Evolutionary conservation across 2,329 filamentous ascomycete genomes (phyloP).

Genomic region (Fusarium annulatum): DNA sequence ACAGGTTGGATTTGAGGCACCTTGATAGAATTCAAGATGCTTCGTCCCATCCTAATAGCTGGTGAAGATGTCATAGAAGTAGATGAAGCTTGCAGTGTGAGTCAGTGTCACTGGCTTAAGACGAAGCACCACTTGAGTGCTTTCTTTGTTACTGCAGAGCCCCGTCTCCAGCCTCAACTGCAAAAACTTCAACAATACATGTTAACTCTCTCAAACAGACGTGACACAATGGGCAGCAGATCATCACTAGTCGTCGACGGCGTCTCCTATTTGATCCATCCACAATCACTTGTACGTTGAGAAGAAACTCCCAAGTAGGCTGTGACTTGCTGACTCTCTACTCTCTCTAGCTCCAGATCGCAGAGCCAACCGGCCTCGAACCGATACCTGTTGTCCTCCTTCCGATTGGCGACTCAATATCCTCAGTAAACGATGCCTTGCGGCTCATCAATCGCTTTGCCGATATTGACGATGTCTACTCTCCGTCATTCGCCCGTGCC

Average conservation of each 20-base stretch:
- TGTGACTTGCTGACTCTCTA: not conserved
- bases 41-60: too few species aligned
- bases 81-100: not conserved
- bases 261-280: not conserved
- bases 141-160: not conserved
- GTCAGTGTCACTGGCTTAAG: not conserved
- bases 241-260: not conserved
- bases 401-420: not conserved
- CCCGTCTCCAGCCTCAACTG: not conserved
- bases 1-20: not conserved
- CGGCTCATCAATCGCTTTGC: not conserved
- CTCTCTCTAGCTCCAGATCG: not conserved
- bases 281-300: not conserved
- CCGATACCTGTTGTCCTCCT: not conserved
- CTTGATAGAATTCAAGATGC: not conserved
- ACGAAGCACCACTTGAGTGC: not conserved
- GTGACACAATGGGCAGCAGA: not conserved
- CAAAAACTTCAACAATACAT: not conserved
- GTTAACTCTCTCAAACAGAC: not conserved
- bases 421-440: not conserved
- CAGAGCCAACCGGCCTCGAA: rapidly evolving
- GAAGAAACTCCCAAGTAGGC: rapidly evolving
- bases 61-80: too few species aligned
- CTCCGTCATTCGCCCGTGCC: not conserved
- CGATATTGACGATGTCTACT: not conserved